Percentiles rank a stretch among this genome's conserved stretches.
phyloP scores from a whole-genome alignment of 169 alveolate genomes.

The Plasmodium billcollinsi region DNA sequence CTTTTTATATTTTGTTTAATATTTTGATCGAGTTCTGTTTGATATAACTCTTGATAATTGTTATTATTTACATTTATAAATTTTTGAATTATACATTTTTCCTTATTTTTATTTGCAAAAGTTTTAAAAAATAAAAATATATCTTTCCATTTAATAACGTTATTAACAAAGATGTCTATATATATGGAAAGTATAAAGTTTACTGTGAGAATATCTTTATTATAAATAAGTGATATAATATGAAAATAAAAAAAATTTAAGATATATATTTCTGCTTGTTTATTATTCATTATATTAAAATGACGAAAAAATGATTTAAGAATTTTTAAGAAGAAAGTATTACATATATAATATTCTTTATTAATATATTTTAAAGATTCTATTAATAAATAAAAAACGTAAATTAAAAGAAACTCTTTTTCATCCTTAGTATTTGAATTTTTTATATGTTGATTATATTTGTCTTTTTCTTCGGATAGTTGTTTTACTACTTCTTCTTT shows the following conservation, averaged over 20 bases:
- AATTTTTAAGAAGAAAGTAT: conserved; percentile 15
- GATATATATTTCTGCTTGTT: neutral
- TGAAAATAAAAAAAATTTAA: conserved; percentile 26
- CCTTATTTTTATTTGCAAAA: neutral
- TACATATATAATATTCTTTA: conserved; percentile 6
- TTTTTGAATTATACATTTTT: conserved; percentile 1
- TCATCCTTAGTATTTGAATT: neutral
- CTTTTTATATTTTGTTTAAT: neutral
- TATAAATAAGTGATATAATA: conserved; percentile 10
- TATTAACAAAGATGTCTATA: conserved; percentile 23
- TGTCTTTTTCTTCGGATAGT: neutral
- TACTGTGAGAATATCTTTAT: conserved; percentile 10
- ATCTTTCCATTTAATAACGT: conserved; percentile 23
- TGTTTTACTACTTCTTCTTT: conserved; percentile 10
- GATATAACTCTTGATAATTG: neutral
- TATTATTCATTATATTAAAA: neutral
- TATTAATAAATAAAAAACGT: conserved; percentile 9
- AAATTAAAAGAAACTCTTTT: conserved; percentile 4
- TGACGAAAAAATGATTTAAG: conserved; percentile 3
- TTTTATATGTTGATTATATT: neutral
- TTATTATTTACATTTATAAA: neutral
- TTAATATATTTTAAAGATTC: conserved; percentile 9
- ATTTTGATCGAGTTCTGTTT: too few species aligned
- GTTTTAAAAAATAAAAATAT: conserved; percentile 52
- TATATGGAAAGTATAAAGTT: conserved; percentile 25